phyloP scores from a whole-genome alignment of 306 rosid species.

The Cyclanthera cordifolia region DNA sequence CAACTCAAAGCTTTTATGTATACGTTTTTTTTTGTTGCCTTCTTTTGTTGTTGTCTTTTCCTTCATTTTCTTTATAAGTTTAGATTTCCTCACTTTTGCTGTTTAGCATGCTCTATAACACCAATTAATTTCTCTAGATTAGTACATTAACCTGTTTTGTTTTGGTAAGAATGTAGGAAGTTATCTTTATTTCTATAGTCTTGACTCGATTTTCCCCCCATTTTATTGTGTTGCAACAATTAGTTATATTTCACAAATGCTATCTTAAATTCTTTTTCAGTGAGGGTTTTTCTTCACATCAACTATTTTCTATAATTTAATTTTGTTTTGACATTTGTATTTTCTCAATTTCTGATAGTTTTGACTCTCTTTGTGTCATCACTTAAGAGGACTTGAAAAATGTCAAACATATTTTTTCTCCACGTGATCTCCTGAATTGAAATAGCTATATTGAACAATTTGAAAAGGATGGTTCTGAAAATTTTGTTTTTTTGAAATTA shows the following conservation, averaged over 20 bases:
- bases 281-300: not conserved
- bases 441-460: slow-evolving; percentile 8
- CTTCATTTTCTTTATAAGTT: not conserved
- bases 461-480: slow-evolving; percentile 38
- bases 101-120: not conserved
- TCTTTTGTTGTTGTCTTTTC: not conserved
- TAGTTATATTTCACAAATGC: not conserved
- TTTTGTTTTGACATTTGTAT: not conserved
- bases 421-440: slow-evolving; percentile 1
- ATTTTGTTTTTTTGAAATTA: slow-evolving; percentile 27
- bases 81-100: not conserved
- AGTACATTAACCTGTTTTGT: no score
- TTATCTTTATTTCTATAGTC: no score
- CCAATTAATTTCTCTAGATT: not conserved
- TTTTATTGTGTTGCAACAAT: not conserved
- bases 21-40: not conserved
- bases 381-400: not conserved
- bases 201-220: no score
- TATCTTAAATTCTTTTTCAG: not conserved
- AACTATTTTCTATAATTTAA: not conserved
- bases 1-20: not conserved
- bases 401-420: not conserved
- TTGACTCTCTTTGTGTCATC: not conserved
- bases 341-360: not conserved
- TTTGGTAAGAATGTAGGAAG: no score